Evolutionary conservation across 1,284 basidiomycete species (phyloP), one percentile per base, ranked within the genome.

Genomic region (Inonotus hispidus): DNA sequence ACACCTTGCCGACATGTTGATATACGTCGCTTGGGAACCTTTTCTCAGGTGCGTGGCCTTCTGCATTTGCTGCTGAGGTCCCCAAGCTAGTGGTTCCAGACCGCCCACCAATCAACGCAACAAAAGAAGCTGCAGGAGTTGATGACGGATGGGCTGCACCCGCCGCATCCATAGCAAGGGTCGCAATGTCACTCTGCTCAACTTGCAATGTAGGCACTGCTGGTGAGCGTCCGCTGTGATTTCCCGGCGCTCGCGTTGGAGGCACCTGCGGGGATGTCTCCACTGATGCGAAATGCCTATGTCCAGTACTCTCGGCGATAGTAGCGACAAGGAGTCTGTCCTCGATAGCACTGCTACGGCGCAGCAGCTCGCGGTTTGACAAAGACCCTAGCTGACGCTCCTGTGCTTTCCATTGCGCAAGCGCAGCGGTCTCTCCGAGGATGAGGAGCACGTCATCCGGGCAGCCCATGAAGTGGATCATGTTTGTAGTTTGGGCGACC

Each of bases 321-420:
- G 14, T 56, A 35, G 43, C 72, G 59, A 75, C 74, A 39, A 77
- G 77, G 52, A 90, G 76, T 61, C 79, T 77, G 65, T 80, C 80
- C 72, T 91, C 87, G 66, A 91, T 85, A 41, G 75, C 75, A 64
- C 83, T 82, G 37, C 85, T 88, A 16, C 84, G 80, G 23, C 81
- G 76, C 64, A 91, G 78, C 23, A 92, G 79, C 65, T 91, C 88
- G 62, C 83, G 81, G 69, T 81, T 77, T 72, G 87, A 90, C 63
- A 92, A 74, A 39, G 81, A 79, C 32, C 83, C 82, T 61, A 82
- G 82, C 41, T 63, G 58, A 21, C 58, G 63, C 70, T 87, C 85
- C 63, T 75, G 75, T 25, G 75, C 72, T 71, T 90, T 91, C 91
- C 91, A 92, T 66, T 84, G 81, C 11, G 87, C 82, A n/a, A 93